Evolutionary conservation across 371 early-diverging fungal species (phyloP).

Genomic region (Mortierella sp.): DNA sequence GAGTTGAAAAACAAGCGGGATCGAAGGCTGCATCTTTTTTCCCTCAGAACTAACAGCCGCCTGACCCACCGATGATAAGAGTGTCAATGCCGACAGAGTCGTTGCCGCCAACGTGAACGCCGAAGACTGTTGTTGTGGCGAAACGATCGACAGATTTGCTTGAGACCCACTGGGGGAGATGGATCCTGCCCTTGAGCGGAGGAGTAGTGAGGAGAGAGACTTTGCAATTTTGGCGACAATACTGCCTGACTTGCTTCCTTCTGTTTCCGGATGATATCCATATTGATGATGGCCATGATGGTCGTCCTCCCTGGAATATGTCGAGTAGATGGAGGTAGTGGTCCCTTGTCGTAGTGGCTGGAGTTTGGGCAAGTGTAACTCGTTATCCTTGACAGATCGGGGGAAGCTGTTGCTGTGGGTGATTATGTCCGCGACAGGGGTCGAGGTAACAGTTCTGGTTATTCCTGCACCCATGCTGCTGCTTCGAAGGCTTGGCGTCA

Average conservation of each 20-base stretch:
- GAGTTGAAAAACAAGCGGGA: background rate
- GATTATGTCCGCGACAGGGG: background rate
- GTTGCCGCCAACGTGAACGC: conserved; percentile 44
- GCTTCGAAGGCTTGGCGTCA: background rate
- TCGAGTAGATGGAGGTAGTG: background rate
- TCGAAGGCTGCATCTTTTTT: background rate
- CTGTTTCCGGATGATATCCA: background rate
- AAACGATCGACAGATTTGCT: background rate
- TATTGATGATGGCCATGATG: background rate
- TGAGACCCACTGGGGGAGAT: conserved; percentile 26
- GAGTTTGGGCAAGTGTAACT: background rate
- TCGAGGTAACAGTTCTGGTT: background rate
- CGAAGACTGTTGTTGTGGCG: conserved; percentile 34
- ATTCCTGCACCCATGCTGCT: background rate
- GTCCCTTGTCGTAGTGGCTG: background rate
- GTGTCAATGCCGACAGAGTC: conserved; percentile 30
- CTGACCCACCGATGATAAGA: conserved; percentile 36
- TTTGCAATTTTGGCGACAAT: conserved; percentile 47
- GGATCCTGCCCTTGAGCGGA: conserved; percentile 7
- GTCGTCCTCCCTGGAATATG: background rate
- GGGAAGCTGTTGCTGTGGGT: conserved; percentile 1
- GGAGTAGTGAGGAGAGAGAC: conserved; percentile 35
- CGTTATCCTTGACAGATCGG: background rate
- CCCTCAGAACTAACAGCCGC: conserved; percentile 18
- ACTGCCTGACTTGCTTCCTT: background rate